Percentiles rank a stretch among this genome's conserved stretches.
Conservation (phyloP, 495 filamentous ascomycete species). For the Penicillium tannophilum region DNA sequence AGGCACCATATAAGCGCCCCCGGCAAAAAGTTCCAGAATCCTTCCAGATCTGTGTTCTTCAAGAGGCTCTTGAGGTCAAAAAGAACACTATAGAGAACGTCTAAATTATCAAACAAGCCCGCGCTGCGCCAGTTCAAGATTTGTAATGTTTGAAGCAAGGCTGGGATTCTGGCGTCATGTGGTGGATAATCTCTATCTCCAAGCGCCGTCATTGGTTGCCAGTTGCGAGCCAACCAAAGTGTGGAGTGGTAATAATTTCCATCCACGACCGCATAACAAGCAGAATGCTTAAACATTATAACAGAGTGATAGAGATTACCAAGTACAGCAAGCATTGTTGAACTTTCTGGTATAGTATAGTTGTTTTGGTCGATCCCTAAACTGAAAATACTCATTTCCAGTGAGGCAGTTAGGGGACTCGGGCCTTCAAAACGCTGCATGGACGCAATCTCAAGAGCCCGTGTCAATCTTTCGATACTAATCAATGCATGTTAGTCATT, state of each 20-base stretch:
- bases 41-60: conserved; percentile 14
- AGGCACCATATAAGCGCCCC: conserved; percentile 29
- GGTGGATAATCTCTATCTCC: neutral
- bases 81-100: neutral
- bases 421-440: neutral
- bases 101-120: neutral
- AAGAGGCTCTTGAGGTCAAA: conserved; percentile 16
- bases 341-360: too few relatives aligned
- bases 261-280: neutral
- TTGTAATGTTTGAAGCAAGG: conserved; percentile 3
- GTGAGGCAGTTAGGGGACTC: neutral
- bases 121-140: conserved; percentile 6
- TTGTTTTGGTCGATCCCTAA: neutral
- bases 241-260: neutral
- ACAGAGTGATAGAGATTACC: neutral
- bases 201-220: neutral
- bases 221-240: neutral
- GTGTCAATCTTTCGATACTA: neutral
- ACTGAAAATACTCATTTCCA: neutral
- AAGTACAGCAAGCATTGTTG: neutral
- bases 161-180: conserved; percentile 11
- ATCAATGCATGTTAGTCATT: neutral
- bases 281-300: neutral
- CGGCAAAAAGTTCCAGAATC: conserved; percentile 16
- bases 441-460: neutral